Percentiles rank a stretch among this genome's conserved stretches.
These are phyloP conservation scores for Gossypium bickii DNA, from an alignment of 345 rosid species.

Conservation along the genomic window DNA sequence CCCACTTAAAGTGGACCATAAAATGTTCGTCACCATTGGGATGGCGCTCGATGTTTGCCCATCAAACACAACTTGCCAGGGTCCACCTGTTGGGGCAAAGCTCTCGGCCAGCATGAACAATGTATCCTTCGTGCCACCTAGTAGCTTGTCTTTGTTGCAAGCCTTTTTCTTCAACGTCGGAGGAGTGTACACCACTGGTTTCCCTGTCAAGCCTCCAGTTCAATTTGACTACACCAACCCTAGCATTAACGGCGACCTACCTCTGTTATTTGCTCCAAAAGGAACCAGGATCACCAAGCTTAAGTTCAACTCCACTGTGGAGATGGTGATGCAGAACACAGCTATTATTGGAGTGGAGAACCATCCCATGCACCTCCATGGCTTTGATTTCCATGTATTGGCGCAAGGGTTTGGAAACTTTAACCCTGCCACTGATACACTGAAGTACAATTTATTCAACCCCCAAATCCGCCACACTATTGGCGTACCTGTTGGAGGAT, in stretches of 20 bases:
- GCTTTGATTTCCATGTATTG: conserved; percentile 70
- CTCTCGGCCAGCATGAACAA: conserved; percentile 80
- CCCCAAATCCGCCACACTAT: conserved; percentile 76
- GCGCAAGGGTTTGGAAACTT: conserved; percentile 93
- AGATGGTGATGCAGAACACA: conserved; percentile 73
- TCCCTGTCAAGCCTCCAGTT: conserved; percentile 57
- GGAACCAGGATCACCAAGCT: conserved; percentile 52
- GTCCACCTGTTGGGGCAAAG: conserved; percentile 16
- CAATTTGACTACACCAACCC: conserved; percentile 61
- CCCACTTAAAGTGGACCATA: conserved; percentile 55
- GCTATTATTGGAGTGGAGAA: conserved; percentile 53
- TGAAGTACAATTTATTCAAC: conserved; percentile 51
- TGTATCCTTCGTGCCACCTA: conserved; percentile 51
- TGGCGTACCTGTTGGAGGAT: conserved; percentile 77
- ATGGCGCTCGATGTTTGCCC: conserved; percentile 43
- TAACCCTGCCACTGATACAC: conserved; percentile 35
- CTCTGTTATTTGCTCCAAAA: conserved; percentile 44
- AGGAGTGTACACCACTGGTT: conserved; percentile 62
- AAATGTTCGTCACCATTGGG: conserved; percentile 68
- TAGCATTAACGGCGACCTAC: conserved; percentile 21
- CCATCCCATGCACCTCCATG: conserved; percentile 91
- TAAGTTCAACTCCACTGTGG: conserved; percentile 69
- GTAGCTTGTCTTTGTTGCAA: conserved; percentile 48
- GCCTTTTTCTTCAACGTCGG: conserved; percentile 46
- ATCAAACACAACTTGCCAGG: conserved; percentile 39